Conservation (phyloP, 140 eudicot genomes). For the Erigeron philadelphicus region DNA sequence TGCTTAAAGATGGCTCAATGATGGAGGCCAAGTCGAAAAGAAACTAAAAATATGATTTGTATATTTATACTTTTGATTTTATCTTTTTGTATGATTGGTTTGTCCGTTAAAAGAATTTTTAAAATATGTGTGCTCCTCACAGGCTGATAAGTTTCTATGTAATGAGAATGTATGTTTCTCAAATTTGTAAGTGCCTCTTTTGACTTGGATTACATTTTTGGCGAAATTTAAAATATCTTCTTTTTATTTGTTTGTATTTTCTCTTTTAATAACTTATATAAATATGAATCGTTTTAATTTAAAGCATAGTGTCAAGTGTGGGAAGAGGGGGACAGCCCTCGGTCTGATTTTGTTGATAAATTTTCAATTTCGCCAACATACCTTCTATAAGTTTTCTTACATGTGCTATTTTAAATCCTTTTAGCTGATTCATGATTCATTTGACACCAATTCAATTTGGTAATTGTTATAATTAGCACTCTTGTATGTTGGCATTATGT, state of each 20-base stretch:
- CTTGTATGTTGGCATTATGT: too few species aligned
- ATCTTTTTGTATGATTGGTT: background rate
- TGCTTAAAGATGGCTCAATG: constrained; percentile 42
- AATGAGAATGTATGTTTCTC: background rate
- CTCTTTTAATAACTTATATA: background rate
- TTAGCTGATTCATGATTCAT: too few species aligned
- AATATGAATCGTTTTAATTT: background rate
- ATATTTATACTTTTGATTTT: background rate
- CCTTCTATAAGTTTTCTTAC: too few species aligned
- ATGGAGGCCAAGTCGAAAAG: constrained; percentile 1
- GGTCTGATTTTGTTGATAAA: too few species aligned
- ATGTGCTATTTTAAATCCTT: too few species aligned
- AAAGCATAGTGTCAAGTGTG: too few species aligned
- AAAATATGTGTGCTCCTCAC: background rate
- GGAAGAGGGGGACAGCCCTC: too few species aligned
- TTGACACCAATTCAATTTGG: too few species aligned
- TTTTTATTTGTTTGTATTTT: background rate
- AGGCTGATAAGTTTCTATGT: constrained; percentile 1
- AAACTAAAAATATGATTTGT: background rate
- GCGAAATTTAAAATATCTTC: background rate
- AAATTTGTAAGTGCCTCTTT: constrained; percentile 1
- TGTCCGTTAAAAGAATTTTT: background rate
- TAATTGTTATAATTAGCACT: too few species aligned
- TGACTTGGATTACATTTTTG: background rate
- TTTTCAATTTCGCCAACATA: too few species aligned